Evolutionary conservation across 2,329 filamentous ascomycete species (phyloP).

Genomic region (Cladorrhinum sp.): DNA sequence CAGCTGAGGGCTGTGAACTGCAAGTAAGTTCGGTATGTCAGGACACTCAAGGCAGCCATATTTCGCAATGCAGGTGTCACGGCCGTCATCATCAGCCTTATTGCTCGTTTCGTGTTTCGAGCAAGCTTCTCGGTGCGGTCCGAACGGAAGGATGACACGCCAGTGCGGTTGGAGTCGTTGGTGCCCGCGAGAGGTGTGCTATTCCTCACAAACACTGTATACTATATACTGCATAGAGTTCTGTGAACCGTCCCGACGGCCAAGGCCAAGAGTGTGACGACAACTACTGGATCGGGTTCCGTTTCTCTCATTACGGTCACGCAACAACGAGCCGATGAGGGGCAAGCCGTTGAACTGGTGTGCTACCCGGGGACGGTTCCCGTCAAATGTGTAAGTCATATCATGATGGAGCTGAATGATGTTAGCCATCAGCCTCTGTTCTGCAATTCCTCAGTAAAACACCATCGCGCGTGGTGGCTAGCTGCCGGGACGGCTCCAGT

Average conservation of each 20-base stretch:
- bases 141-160: slow-evolving; percentile 22
- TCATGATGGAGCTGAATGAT: neutral
- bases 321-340: neutral
- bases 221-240: slow-evolving; percentile 7
- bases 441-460: neutral
- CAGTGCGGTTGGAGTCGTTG: neutral
- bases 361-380: slow-evolving; percentile 1
- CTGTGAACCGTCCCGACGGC: slow-evolving; percentile 21
- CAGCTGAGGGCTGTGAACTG: slow-evolving; percentile 11
- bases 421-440: neutral
- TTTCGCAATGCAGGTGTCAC: slow-evolving; percentile 1
- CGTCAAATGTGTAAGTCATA: neutral
- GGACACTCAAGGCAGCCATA: slow-evolving; percentile 5
- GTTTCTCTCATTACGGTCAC: neutral
- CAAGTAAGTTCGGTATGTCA: neutral
- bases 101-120: slow-evolving; percentile 14
- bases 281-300: neutral
- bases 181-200: neutral
- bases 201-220: neutral
- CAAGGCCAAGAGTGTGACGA: slow-evolving; percentile 16
- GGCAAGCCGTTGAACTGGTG: neutral
- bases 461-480: slow-evolving; percentile 1
- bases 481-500: slow-evolving; percentile 19
- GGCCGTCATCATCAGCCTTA: slow-evolving; percentile 12
- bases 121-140: slow-evolving; percentile 19